Percentiles rank a stretch among this genome's conserved stretches.
Conservation (phyloP, 371 early-diverging fungal genomes). For the Parasitella parasitica region DNA sequence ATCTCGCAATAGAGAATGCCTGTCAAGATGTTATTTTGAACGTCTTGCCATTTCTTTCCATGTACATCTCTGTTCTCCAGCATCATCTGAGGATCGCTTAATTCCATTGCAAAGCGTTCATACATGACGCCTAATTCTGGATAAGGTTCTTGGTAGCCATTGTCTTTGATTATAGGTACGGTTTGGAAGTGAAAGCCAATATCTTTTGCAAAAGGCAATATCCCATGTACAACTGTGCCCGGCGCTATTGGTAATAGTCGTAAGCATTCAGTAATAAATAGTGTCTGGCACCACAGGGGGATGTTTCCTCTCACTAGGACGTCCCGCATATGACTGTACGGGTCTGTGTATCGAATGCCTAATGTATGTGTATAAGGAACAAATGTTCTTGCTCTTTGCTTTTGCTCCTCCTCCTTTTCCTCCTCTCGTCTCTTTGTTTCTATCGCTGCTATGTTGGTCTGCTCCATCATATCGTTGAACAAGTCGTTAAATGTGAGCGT, state of each 20-base stretch:
- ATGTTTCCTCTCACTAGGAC: slow-evolving; percentile 35
- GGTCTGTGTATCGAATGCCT: slow-evolving; percentile 41
- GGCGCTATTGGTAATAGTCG: slow-evolving; percentile 29
- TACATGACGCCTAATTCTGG: slow-evolving; percentile 25
- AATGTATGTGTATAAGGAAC: slow-evolving; percentile 45
- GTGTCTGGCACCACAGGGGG: slow-evolving; percentile 38
- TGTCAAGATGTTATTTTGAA: slow-evolving; percentile 15
- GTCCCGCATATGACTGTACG: slow-evolving; percentile 28
- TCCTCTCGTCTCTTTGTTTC: neutral
- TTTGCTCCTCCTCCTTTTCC: neutral
- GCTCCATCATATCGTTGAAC: slow-evolving; percentile 6
- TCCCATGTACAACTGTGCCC: slow-evolving; percentile 16
- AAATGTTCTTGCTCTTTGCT: slow-evolving; percentile 8
- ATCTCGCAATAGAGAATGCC: slow-evolving; percentile 34
- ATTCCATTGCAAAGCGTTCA: slow-evolving; percentile 40
- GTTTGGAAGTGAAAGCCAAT: slow-evolving; percentile 27
- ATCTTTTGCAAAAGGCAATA: slow-evolving; percentile 44
- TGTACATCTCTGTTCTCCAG: neutral
- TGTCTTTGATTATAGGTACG: neutral
- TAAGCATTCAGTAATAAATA: slow-evolving; percentile 35
- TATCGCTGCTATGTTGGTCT: neutral
- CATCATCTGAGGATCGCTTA: slow-evolving; percentile 23
- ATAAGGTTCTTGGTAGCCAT: slow-evolving; percentile 5
- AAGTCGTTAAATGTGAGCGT: slow-evolving; percentile 14
- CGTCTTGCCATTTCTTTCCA: slow-evolving; percentile 4